These are phyloP conservation scores for Starmera dryadoides DNA, from an alignment of 805 yeast species.

Conservation along the genomic window DNA sequence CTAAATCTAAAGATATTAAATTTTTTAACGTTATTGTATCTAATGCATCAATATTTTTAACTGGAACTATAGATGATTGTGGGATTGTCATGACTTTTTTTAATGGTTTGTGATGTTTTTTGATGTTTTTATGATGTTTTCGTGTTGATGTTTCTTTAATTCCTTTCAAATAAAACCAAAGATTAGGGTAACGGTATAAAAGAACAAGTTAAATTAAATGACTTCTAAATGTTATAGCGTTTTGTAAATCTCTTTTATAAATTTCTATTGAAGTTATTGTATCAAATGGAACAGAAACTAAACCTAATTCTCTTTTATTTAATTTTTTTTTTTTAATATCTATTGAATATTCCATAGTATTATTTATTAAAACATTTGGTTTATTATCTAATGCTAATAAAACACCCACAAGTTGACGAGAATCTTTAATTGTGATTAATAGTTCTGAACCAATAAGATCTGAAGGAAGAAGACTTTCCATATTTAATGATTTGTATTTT, in stretches of 20 bases:
- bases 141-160: not conserved
- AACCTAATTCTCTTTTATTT: constrained; percentile 11
- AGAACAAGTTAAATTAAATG: constrained; percentile 4
- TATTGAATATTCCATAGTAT: constrained; percentile 11
- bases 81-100: constrained; percentile 6
- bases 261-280: constrained; percentile 11
- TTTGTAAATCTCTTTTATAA: constrained; percentile 9
- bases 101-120: not conserved
- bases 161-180: not conserved
- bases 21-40: constrained; percentile 21
- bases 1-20: constrained; percentile 17
- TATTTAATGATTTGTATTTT: not conserved
- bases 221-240: constrained; percentile 11
- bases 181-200: not conserved
- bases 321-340: not conserved
- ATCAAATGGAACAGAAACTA: constrained; percentile 16
- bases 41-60: constrained; percentile 6
- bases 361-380: constrained; percentile 17
- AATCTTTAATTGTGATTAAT: constrained; percentile 9
- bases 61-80: constrained; percentile 15
- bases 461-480: constrained; percentile 4
- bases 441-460: constrained; percentile 16
- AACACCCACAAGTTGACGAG: constrained; percentile 12
- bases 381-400: constrained; percentile 20
- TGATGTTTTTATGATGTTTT: not conserved